phyloP scores from a whole-genome alignment of 2,329 filamentous ascomycete genomes.

The Arthrobotrys sinensis region DNA sequence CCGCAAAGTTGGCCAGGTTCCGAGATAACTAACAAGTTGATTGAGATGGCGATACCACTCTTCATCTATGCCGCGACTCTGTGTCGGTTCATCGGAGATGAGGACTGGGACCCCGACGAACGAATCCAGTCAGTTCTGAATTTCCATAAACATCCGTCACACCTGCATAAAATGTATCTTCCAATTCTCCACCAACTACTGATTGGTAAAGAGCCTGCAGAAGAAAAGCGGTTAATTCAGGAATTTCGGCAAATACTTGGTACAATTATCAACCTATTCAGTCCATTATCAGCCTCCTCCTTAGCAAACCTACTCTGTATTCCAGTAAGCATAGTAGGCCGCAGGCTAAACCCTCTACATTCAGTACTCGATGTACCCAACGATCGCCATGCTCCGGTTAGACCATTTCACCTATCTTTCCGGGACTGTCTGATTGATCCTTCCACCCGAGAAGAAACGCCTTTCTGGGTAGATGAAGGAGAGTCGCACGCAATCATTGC shows the following conservation, averaged over 20 bases:
- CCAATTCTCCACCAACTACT: conserved; percentile 22
- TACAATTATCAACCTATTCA: background rate
- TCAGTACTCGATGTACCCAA: conserved; percentile 23
- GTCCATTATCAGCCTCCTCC: background rate
- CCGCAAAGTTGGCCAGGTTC: conserved; percentile 57
- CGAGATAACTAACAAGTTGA: conserved; percentile 56
- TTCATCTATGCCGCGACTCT: conserved; percentile 65
- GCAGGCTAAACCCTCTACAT: background rate
- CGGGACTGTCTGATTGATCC: conserved; percentile 66
- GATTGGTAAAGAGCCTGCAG: background rate
- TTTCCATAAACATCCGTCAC: background rate
- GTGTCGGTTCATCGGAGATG: conserved; percentile 64
- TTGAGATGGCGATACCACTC: conserved; percentile 60
- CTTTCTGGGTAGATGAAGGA: conserved; percentile 3
- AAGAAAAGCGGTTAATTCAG: background rate
- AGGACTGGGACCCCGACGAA: conserved; percentile 21
- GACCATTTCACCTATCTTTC: conserved; percentile 31
- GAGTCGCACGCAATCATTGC: background rate
- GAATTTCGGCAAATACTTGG: conserved; percentile 8
- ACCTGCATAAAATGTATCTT: conserved; percentile 18
- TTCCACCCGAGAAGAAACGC: background rate
- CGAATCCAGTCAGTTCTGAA: conserved; percentile 15
- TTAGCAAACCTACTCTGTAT: background rate
- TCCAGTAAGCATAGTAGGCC: background rate
- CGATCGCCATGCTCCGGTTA: background rate